Conservation (phyloP, 1,284 basidiomycete species). For the Golubevia sp. region DNA sequence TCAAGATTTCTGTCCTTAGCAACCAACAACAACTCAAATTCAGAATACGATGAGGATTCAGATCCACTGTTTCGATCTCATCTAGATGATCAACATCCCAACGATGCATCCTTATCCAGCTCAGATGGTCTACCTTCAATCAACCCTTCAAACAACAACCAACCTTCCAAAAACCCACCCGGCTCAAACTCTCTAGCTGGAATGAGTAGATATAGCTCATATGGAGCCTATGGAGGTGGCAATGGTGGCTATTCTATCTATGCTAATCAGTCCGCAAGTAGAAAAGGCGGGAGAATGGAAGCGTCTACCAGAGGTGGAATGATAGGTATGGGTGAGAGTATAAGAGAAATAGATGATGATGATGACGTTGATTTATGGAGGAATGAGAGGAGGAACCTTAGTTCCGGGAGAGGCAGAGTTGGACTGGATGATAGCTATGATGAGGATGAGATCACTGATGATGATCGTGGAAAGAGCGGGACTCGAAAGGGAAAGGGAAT, state of each 20-base stretch:
- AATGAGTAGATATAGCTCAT: conserved; percentile 8
- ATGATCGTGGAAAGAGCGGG: not conserved
- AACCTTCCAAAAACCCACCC: conserved; percentile 31
- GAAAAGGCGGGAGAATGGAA: conserved; percentile 4
- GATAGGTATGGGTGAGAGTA: conserved; percentile 30
- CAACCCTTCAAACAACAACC: conserved; percentile 12
- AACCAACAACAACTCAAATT: conserved; percentile 16
- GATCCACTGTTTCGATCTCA: conserved; percentile 28
- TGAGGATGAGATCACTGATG: not conserved
- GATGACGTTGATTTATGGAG: conserved; percentile 38
- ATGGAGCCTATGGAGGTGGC: too few species aligned
- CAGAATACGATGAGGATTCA: conserved; percentile 20
- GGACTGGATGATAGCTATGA: conserved; percentile 23
- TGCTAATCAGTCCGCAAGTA: not conserved
- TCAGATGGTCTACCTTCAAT: conserved; percentile 31
- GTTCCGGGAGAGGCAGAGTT: conserved; percentile 17
- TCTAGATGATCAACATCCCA: conserved; percentile 13
- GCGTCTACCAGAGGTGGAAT: too few species aligned
- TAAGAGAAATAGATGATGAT: conserved; percentile 36
- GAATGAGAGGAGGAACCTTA: conserved; percentile 27
- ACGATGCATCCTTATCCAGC: conserved; percentile 30
- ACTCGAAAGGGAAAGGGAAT: too few species aligned
- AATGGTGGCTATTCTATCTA: too few species aligned
- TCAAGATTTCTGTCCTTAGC: conserved; percentile 32
- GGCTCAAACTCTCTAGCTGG: conserved; percentile 25